A percentile compares a stretch with the other conserved stretches of the same genome.
phyloP scores from a whole-genome alignment of 176 grass and related monocot species.

The Triticum aestivum region IWGSC_CS_RefSeq_v2.1 NC_057804.1:72969347-72969846 shows the following conservation, averaged over 20 bases:
- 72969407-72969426: conserved; percentile 55
- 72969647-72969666: not conserved
- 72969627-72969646: not conserved
- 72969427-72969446: conserved; percentile 69
- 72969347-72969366: conserved; percentile 43
- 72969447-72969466: conserved; percentile 51
- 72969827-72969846: not conserved
- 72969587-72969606: conserved; percentile 51
- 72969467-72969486: conserved; percentile 64
- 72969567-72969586: conserved; percentile 60
- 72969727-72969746: conserved; percentile 1
- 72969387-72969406: conserved; percentile 48
- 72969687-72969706: not conserved
- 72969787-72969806: not conserved
- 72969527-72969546: conserved; percentile 56
- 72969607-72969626: not conserved
- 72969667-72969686: not conserved
- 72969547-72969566: conserved; percentile 54
- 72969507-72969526: conserved; percentile 66
- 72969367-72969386: conserved; percentile 75
- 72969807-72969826: not conserved
- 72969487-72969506: conserved; percentile 67
- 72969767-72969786: not conserved
- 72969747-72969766: not conserved
- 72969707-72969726: not conserved